Evolutionary conservation across 1,284 basidiomycete species (phyloP).

Genomic region (Naganishia sp.): DNA sequence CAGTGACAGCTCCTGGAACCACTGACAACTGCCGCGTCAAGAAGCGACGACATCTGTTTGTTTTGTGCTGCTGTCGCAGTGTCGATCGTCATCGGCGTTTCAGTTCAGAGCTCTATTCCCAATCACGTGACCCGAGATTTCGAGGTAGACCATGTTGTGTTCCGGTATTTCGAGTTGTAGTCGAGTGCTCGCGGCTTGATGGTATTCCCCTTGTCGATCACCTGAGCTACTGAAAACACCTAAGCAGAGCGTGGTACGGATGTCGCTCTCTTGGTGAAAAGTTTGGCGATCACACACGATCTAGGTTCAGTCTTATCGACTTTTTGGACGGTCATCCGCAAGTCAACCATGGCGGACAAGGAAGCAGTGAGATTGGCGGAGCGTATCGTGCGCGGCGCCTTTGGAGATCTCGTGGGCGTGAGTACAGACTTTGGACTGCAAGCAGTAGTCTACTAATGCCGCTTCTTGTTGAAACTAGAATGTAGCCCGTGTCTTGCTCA

Average conservation of each 20-base stretch:
- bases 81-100: too few species aligned
- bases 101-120: too few species aligned
- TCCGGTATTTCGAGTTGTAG: background rate
- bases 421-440: slow-evolving; percentile 31
- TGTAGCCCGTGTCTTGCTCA: slow-evolving; percentile 78
- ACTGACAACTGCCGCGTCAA: too few species aligned
- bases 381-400: slow-evolving; percentile 50
- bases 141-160: background rate
- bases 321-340: background rate
- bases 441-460: background rate
- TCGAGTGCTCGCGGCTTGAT: too few species aligned
- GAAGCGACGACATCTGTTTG: too few species aligned
- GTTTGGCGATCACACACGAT: background rate
- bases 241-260: background rate
- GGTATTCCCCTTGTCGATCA: too few species aligned
- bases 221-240: background rate
- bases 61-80: too few species aligned
- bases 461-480: slow-evolving; percentile 57
- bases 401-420: slow-evolving; percentile 51
- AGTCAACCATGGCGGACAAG: slow-evolving; percentile 44
- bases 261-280: slow-evolving; percentile 4
- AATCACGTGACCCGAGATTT: too few species aligned
- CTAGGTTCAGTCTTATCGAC: background rate
- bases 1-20: too few species aligned
- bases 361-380: slow-evolving; percentile 55